phyloP scores from a whole-genome alignment of 1,139 yeast genomes.

The Blastobotrys apis region DNA sequence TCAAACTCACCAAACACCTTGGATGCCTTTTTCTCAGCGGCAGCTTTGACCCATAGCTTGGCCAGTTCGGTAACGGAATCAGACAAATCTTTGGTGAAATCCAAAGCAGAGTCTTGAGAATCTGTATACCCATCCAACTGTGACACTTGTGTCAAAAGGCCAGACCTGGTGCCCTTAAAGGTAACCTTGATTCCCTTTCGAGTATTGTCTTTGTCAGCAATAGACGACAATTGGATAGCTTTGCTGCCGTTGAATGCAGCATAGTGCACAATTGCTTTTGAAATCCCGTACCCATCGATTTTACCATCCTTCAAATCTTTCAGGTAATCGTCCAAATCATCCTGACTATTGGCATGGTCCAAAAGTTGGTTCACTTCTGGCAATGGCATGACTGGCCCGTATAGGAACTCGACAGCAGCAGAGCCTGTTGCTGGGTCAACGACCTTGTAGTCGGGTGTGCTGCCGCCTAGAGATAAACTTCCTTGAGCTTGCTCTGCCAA shows the following conservation, averaged over 20 bases:
- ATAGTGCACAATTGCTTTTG: neutral
- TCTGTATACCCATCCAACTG: neutral
- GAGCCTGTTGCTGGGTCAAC: neutral
- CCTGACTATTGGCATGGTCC: neutral
- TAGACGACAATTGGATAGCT: neutral
- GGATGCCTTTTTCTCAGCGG: neutral
- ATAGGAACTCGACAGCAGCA: neutral
- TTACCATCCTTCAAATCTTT: neutral
- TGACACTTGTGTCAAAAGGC: no score
- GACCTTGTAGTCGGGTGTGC: neutral
- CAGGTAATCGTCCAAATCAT: neutral
- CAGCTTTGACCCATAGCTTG: conserved; percentile 2
- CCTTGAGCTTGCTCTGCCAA: neutral
- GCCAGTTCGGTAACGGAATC: neutral
- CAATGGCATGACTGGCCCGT: conserved; percentile 1
- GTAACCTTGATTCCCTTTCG: neutral
- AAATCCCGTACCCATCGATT: conserved; percentile 4
- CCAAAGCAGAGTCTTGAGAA: neutral
- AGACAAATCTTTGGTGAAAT: neutral
- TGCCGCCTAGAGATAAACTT: neutral
- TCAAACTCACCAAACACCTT: conserved; percentile 3
- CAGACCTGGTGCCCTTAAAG: neutral
- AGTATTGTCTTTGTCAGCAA: neutral
- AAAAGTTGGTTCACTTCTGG: neutral
- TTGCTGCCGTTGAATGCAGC: neutral